phyloP scores from a whole-genome alignment of 2,329 filamentous ascomycete genomes.

The Neurospora sp. region DNA sequence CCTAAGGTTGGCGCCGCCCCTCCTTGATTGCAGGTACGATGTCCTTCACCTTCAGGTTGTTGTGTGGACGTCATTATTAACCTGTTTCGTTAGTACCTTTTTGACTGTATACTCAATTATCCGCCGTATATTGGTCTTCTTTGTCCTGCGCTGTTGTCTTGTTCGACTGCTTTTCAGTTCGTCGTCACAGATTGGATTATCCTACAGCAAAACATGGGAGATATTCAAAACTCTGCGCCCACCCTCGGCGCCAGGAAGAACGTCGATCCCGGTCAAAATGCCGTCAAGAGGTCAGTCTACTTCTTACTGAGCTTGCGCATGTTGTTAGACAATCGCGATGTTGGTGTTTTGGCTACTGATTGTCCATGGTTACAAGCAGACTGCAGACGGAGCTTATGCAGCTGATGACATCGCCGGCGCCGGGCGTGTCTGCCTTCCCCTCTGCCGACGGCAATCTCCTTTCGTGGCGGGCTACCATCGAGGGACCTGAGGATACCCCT shows the following conservation, averaged over 20 bases:
- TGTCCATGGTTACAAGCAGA: conserved; percentile 35
- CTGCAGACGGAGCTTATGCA: conserved; percentile 97
- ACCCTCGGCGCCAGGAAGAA: conserved; percentile 47
- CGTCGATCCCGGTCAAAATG: conserved; percentile 56
- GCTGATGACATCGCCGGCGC: conserved; percentile 90
- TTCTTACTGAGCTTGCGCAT: conserved; percentile 1
- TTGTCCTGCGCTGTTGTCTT: neutral
- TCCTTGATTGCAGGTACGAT: neutral
- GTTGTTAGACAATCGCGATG: neutral
- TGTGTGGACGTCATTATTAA: neutral
- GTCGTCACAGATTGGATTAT: conserved; percentile 4
- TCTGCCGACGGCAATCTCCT: conserved; percentile 83
- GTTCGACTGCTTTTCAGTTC: neutral
- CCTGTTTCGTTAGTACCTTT: neutral
- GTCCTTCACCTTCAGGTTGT: neutral
- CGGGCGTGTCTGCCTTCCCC: conserved; percentile 91
- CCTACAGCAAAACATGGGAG: conserved; percentile 48
- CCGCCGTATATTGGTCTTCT: conserved; percentile 1
- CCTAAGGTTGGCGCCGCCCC: neutral
- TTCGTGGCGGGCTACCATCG: conserved; percentile 88
- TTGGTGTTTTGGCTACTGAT: neutral
- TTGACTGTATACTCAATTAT: neutral
- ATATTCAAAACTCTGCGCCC: conserved; percentile 59
- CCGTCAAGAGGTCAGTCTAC: conserved; percentile 60
- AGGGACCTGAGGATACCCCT: conserved; percentile 81